Evolutionary conservation across 495 filamentous ascomycete species (phyloP).

Genomic region (Aspergillus indologenus): DNA sequence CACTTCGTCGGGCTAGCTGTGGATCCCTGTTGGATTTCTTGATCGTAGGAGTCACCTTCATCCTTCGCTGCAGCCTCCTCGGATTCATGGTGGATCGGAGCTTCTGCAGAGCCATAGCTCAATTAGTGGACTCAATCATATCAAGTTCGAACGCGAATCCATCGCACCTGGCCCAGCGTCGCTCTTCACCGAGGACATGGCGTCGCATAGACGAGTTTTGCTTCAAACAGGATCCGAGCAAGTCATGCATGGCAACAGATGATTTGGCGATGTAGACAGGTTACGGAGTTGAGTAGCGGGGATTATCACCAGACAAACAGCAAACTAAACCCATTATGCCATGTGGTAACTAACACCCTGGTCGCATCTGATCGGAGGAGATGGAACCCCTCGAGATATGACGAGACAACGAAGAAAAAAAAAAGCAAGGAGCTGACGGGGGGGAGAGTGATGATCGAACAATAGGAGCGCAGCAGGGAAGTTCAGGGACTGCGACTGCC

Average conservation of each 20-base stretch:
- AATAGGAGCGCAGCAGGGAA: background rate
- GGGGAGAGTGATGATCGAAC: background rate
- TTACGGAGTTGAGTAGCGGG: background rate
- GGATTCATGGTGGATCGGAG: constrained; percentile 19
- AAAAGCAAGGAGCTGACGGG: background rate
- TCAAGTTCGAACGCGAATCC: constrained; percentile 1
- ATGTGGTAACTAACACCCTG: background rate
- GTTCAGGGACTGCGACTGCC: background rate
- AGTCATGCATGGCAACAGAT: constrained; percentile 21
- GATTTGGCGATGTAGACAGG: background rate
- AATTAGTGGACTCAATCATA: background rate
- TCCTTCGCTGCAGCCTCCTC: constrained; percentile 11
- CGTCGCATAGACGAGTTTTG: constrained; percentile 23
- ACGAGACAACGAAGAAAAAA: background rate
- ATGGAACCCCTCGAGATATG: background rate
- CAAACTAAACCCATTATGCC: background rate
- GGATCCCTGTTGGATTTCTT: constrained; percentile 17
- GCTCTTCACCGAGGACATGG: constrained; percentile 35
- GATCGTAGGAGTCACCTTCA: constrained; percentile 22
- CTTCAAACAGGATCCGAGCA: constrained; percentile 14
- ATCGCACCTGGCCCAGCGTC: constrained; percentile 26
- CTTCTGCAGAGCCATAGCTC: constrained; percentile 8
- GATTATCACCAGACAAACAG: background rate
- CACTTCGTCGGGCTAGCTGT: constrained; percentile 38
- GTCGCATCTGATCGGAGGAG: background rate